These are phyloP conservation scores for Ascochyta lentis DNA, from an alignment of 2,329 filamentous ascomycete genomes.

Conservation along the genomic window DNA sequence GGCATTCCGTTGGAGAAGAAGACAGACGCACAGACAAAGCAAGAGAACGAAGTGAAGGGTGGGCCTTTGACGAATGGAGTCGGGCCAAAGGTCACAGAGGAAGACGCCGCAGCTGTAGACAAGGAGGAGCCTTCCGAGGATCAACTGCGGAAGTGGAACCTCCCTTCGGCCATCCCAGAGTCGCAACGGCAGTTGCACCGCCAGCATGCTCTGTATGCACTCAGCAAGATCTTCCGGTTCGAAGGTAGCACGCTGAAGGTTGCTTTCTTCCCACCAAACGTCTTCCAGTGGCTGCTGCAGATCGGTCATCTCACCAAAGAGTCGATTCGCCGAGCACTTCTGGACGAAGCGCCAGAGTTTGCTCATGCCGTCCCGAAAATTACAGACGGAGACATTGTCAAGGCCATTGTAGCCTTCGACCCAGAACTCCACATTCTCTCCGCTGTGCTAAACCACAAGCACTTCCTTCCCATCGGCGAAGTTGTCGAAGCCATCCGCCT, in stretches of 20 bases:
- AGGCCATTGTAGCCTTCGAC: conserved; percentile 69
- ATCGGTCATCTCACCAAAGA: conserved; percentile 58
- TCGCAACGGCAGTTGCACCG: conserved; percentile 66
- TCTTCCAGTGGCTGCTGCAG: conserved; percentile 66
- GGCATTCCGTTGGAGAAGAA: conserved; percentile 40
- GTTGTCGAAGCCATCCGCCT: conserved; percentile 70
- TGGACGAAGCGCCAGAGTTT: conserved; percentile 46
- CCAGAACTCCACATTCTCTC: conserved; percentile 71
- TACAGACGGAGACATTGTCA: conserved; percentile 67
- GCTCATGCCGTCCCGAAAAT: conserved; percentile 56
- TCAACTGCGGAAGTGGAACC: conserved; percentile 58
- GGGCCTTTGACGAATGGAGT: conserved; percentile 32
- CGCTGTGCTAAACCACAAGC: conserved; percentile 67
- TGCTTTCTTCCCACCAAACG: conserved; percentile 56
- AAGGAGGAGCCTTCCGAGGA: conserved; percentile 26
- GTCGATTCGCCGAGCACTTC: conserved; percentile 52
- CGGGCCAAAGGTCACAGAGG: conserved; percentile 26
- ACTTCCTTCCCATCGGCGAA: conserved; percentile 70
- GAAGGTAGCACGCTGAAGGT: conserved; percentile 45
- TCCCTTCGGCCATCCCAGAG: conserved; percentile 37
- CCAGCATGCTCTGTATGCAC: conserved; percentile 66
- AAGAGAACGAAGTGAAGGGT: conserved; percentile 29
- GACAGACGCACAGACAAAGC: conserved; percentile 24
- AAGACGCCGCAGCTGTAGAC: conserved; percentile 25
- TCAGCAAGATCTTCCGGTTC: conserved; percentile 57